Evolutionary conservation across 2,329 filamentous ascomycete genomes (phyloP), one percentile per base, ranked within the genome.

Genomic region (Fulvia fulva): DNA sequence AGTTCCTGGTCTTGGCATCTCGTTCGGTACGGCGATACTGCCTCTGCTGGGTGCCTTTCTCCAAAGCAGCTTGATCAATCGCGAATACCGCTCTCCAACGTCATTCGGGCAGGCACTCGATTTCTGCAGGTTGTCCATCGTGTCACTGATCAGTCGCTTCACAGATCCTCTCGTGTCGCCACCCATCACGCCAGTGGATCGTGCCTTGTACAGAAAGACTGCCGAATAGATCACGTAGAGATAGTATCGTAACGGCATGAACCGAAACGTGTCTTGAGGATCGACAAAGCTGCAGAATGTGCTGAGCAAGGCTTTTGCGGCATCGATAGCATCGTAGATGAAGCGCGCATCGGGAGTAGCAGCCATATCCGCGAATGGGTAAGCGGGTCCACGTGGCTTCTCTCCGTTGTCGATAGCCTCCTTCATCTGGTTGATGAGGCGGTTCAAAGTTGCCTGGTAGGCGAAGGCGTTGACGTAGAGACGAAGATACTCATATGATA

Each of bases 401-500:
- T 64, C 59, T 4, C 66, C 67, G 25, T 63, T 67, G 5, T 67
- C 58, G n/a, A 63, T 58, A 4, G 68, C 63, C n/a, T 67, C 61
- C 37, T 68, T 64, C 60, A 63, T 64, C 30, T 59, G 61, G 52
- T 64, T 63, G 28, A 60, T 62, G 37, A 71, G 61, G 19, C 69
- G 68, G 41, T 69, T 71, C n/a, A 71, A 61, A 1, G 69, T 71
- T 8, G 69, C 69, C 66, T 87, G 84, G 61, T 87, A 87, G 3
- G 85, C 85, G 66, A 87, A 87, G 0, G 85, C 85, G 57, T 87
- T 87, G 60, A 85, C 83, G 65, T 87, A 87, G 1, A 87, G 77
- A 4, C 84, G 80, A 7, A 87, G 72, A 66, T 87, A 87, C 63
- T 87, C 83, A 65, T 86, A 87, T 0, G 83, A 85, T 46, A 87